These are phyloP conservation scores for Elsinoe ampelina DNA, from an alignment of 2,329 filamentous ascomycete genomes.

Conservation along the genomic window DNA sequence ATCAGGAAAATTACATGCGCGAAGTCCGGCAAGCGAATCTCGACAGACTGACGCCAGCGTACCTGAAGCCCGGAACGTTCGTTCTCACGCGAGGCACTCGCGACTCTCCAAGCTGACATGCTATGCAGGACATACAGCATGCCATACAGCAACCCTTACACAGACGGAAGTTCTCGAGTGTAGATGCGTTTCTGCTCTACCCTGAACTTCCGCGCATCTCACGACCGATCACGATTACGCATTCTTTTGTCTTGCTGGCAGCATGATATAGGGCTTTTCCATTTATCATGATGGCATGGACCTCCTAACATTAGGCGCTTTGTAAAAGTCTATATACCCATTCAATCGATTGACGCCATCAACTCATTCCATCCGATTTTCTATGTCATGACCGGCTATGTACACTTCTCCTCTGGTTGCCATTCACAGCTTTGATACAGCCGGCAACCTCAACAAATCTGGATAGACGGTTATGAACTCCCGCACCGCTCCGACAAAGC, in stretches of 20 bases:
- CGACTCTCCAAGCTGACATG: not conserved
- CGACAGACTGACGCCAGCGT: conserved; percentile 9
- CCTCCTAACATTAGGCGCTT: not conserved
- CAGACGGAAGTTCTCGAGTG: not conserved
- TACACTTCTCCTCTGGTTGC: not conserved
- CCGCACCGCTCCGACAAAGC: conserved; percentile 21
- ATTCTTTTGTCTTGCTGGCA: not conserved
- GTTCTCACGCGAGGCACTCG: not conserved
- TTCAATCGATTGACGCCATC: not conserved
- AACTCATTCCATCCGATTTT: not conserved
- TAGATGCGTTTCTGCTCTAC: not conserved
- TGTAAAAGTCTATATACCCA: conserved; percentile 1
- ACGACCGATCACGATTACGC: not conserved
- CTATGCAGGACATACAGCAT: not conserved
- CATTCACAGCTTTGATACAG: not conserved
- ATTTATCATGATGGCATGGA: not conserved
- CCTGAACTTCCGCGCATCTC: not conserved
- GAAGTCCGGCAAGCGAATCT: conserved; percentile 15
- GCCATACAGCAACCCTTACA: not conserved
- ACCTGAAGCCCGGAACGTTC: conserved; percentile 3
- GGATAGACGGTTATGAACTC: not conserved
- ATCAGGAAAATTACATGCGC: conserved; percentile 16
- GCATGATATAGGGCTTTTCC: not conserved
- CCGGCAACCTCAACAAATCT: not conserved
- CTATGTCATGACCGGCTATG: not conserved